These are phyloP conservation scores for Rhynchosporium agropyri DNA, from an alignment of 2,329 filamentous ascomycete species.

Conservation along the genomic window DNA sequence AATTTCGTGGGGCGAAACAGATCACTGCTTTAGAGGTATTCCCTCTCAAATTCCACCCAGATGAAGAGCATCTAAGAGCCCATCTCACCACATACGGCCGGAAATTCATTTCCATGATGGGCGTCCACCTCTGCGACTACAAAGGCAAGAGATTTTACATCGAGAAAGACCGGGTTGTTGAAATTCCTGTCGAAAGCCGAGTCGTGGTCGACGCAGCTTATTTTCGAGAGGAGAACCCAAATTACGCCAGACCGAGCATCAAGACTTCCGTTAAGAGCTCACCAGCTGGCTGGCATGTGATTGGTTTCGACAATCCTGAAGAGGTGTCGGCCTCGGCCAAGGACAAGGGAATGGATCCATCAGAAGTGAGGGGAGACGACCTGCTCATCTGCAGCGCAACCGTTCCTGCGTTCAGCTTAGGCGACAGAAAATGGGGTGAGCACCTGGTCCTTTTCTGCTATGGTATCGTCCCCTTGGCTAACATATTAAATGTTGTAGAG, in stretches of 20 bases:
- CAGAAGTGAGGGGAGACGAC: conserved; percentile 25
- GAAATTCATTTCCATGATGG: conserved; percentile 39
- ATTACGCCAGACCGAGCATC: conserved; percentile 31
- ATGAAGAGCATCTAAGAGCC: conserved; percentile 30
- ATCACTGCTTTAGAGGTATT: conserved; percentile 41
- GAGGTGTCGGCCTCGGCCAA: conserved; percentile 14
- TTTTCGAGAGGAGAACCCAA: conserved; percentile 38
- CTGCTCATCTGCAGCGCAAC: conserved; percentile 26
- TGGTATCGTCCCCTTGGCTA: conserved; percentile 18
- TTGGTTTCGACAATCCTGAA: conserved; percentile 11
- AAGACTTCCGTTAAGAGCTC: conserved; percentile 9
- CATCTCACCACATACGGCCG: conserved; percentile 37
- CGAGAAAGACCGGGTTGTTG: conserved; percentile 33
- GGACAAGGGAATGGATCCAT: conserved; percentile 23
- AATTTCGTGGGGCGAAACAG: conserved; percentile 26
- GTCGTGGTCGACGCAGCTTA: conserved; percentile 39
- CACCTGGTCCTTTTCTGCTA: conserved; percentile 12
- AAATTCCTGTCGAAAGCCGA: conserved; percentile 33
- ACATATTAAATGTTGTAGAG: conserved; percentile 25
- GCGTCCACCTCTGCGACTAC: conserved; percentile 40
- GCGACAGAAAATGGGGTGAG: conserved; percentile 22
- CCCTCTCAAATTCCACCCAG: conserved; percentile 40
- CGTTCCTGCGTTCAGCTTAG: conserved; percentile 23
- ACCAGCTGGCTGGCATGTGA: too few species aligned
- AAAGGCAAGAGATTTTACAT: conserved; percentile 43